Base-by-base conservation (phyloP, 805 yeast genomes). In the Hanseniaspora vineae region DNA sequence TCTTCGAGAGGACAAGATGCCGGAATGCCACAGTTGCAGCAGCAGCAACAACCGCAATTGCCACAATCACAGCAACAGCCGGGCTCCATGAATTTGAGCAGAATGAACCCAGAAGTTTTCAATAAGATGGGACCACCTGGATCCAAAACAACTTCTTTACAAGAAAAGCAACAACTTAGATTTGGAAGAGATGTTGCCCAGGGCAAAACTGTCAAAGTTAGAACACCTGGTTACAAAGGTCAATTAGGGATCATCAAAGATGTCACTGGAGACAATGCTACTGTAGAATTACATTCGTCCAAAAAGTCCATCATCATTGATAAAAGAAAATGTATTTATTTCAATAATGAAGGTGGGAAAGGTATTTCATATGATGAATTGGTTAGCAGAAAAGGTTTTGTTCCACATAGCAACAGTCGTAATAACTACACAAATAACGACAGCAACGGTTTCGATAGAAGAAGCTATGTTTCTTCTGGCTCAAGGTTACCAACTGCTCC, bases 211-310 rank as follows among this genome's bases (percentile, higher is more conserved):
- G 96, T 92, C 19, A 78, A 87, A 53, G 84, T 92, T 44, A 80
- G 84, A 58, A 87, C 96, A n/a, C 92, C 95, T 31, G 79, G 78
- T 44, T 87, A 90, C 64, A 92, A 92, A 67, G 97, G 98, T 43
- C 78, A 87, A 55, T 80, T 82, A 68, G 98, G 98, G 62, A 84
- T 86, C 54, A 86, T 92, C 42, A 83, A 84, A 55, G 97, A 92
- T 61, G 87, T 96, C 10, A 92, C 87, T 57, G 98, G 94, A 52
- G 83, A 83, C 13, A 77, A 75, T 55, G 97, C 97, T 1, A 77
- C 97, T 51, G 85, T 92, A 42, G 98, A 92, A 67, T 73, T 92
- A 53, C 97, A 92, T 64, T 85, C 96, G 29, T 89, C 89, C 55
- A 81, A 81, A 60, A 92, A 90, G 63, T 84, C 84, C 50, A 79